phyloP scores from a whole-genome alignment of 495 filamentous ascomycete species.

The Aeminium ludgeri region DNA sequence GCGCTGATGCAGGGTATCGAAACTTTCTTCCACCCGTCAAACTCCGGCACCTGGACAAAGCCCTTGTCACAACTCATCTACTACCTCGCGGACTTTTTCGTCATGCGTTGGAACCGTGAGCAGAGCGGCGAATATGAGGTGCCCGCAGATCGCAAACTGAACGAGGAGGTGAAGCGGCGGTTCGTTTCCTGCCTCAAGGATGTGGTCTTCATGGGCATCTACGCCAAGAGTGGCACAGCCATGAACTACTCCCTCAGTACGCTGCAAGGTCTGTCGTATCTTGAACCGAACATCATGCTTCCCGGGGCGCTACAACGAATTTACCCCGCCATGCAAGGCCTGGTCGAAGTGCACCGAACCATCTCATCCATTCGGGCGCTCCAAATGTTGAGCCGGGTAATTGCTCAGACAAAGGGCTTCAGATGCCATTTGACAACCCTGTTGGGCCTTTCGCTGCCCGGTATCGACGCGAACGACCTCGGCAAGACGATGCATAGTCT shows the following conservation, averaged over 20 bases:
- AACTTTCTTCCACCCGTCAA: constrained; percentile 97
- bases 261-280: constrained; percentile 70
- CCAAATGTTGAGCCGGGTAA: constrained; percentile 72
- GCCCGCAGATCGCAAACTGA: constrained; percentile 63
- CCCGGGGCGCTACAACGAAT: constrained; percentile 90
- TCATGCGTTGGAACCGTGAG: constrained; percentile 95
- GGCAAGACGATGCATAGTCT: constrained; percentile 90
- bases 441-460: constrained; percentile 77
- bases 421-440: constrained; percentile 89
- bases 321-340: constrained; percentile 86
- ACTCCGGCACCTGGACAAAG: constrained; percentile 82
- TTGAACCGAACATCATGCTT: constrained; percentile 84
- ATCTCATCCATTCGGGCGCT: constrained; percentile 83
- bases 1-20: constrained; percentile 90
- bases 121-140: constrained; percentile 78
- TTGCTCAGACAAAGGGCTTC: constrained; percentile 81
- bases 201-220: constrained; percentile 96
- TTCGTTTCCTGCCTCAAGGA: constrained; percentile 86
- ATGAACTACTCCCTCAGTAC: constrained; percentile 83
- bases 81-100: constrained; percentile 89
- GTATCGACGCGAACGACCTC: constrained; percentile 94
- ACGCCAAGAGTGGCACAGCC: constrained; percentile 78
- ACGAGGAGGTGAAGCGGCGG: constrained; percentile 59
- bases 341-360: constrained; percentile 94
- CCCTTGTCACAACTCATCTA: constrained; percentile 80